phyloP scores from a whole-genome alignment of 179 eudicot genomes.

The Silene noctiflora region DNA sequence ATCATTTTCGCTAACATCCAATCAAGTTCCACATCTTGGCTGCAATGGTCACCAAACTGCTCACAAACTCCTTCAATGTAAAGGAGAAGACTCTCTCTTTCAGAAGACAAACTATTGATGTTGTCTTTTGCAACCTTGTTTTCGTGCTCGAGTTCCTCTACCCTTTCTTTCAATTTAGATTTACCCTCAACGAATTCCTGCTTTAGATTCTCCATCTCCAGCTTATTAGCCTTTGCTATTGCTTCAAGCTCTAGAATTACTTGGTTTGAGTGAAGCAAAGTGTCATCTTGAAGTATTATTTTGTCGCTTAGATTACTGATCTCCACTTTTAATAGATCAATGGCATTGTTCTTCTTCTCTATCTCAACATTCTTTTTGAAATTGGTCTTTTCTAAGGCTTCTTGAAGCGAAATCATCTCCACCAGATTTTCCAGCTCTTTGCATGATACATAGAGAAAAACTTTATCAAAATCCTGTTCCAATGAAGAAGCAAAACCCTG shows the following conservation, averaged over 20 bases:
- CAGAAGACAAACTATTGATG: constrained; percentile 32
- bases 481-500: constrained; percentile 28
- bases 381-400: constrained; percentile 53
- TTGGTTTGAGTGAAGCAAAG: constrained; percentile 28
- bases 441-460: constrained; percentile 28
- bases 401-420: constrained; percentile 39
- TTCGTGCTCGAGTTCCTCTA: constrained; percentile 34
- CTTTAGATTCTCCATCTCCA: constrained; percentile 32
- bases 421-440: constrained; percentile 38
- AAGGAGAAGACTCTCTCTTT: constrained; percentile 46
- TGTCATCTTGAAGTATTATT: constrained; percentile 33
- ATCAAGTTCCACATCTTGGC: constrained; percentile 52
- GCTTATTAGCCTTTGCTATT: constrained; percentile 30
- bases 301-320: constrained; percentile 29
- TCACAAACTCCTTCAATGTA: constrained; percentile 35
- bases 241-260: constrained; percentile 33
- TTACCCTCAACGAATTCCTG: constrained; percentile 27
- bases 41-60: constrained; percentile 35
- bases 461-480: constrained; percentile 29
- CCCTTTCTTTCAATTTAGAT: constrained; percentile 24
- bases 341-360: constrained; percentile 38
- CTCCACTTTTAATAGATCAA: constrained; percentile 44
- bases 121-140: constrained; percentile 26
- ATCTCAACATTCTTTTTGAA: constrained; percentile 49
- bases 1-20: constrained; percentile 42